Evolutionary conservation across 352 stramenopile genomes (phyloP).

Genomic region (Ophiocytium majus): DNA sequence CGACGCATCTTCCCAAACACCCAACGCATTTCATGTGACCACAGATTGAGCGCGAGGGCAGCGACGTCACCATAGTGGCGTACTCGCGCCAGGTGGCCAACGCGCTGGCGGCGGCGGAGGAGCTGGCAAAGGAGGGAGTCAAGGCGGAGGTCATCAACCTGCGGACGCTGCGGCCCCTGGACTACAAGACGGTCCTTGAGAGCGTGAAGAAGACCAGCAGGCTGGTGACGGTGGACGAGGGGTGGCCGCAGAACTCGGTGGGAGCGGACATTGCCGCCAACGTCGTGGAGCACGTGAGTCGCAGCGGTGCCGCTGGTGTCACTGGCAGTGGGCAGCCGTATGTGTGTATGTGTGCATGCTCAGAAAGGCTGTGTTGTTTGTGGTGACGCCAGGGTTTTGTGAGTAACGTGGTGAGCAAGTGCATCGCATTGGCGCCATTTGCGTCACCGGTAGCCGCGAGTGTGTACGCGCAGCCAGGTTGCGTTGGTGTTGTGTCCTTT

Average conservation of each 20-base stretch:
- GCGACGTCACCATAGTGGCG: conserved; percentile 95
- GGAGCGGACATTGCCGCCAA: conserved; percentile 94
- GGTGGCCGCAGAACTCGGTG: conserved; percentile 91
- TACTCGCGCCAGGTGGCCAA: conserved; percentile 94
- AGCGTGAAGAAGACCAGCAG: conserved; percentile 97
- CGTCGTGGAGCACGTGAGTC: conserved; percentile 81
- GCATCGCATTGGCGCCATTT: no score
- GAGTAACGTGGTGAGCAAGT: no score
- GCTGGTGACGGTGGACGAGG: conserved; percentile 95
- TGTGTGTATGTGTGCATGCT: no score
- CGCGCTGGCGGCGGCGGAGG: conserved; percentile 89
- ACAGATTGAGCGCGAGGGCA: conserved; percentile 70
- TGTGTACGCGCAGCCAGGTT: no score
- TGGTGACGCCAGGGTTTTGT: no score
- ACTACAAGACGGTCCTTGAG: conserved; percentile 92
- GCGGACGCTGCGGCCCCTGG: conserved; percentile 88
- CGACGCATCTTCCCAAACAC: no score
- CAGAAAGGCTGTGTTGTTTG: no score
- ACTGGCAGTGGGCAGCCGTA: no score
- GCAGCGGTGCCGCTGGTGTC: neutral
- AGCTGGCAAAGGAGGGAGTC: conserved; percentile 88
- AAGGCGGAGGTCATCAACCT: conserved; percentile 93
- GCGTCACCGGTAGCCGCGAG: no score
- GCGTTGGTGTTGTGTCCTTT: no score
- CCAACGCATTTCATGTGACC: no score